Base-by-base conservation (phyloP, 2,329 filamentous ascomycete genomes). In the Ophiocordyceps camponoti-leonardi region DNA sequence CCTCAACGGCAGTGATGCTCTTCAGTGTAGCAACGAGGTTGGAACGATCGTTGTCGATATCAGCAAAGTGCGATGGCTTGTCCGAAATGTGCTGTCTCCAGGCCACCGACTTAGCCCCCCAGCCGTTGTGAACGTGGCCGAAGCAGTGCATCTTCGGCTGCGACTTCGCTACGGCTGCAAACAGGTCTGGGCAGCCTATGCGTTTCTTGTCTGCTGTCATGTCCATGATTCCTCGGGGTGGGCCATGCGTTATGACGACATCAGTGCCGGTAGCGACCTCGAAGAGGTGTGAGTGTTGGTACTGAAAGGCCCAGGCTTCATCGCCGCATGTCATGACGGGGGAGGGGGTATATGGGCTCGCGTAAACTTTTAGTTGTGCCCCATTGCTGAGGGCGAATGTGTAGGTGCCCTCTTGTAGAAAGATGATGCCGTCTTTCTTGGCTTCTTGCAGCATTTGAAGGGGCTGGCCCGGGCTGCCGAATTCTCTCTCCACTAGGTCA, bases 11-110 rank as follows among this genome's bases (percentile, higher is more conserved):
- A 10, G 6, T 6, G 10, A 6, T 18, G 5, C 30, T 47, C 42
- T 46, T 39, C 37, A 19, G 28, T 14, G 35, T 37, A 33, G 46
- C 10, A 13, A 75, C 48, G 0, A 64, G 41, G 0, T 45, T 11
- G 0, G 68, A 71, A 3, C 51, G 52, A 0, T 57, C 61, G 43
- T 75, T 65, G 44, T 75, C 66, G 19, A 74, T 69, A 42, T 67
- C 65, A 0, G 60, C 26, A 28, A 28, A 64, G 52, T 73, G 65
- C 0, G 65, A 66, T 4, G 66, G 64, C 0, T 28, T 44, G 1
- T 58, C 51, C 0, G 47, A 51, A 2, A 54, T 48, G 8, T 19
- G 30, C 0, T 44, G 31, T 2, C 64, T 54, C 75, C 73, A 79
- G 2, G 60, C 59, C 0, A 74, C 63, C 2, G 70, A 20, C 46